phyloP scores from a whole-genome alignment of 179 eudicot species.

The Camellia oleifera region DNA sequence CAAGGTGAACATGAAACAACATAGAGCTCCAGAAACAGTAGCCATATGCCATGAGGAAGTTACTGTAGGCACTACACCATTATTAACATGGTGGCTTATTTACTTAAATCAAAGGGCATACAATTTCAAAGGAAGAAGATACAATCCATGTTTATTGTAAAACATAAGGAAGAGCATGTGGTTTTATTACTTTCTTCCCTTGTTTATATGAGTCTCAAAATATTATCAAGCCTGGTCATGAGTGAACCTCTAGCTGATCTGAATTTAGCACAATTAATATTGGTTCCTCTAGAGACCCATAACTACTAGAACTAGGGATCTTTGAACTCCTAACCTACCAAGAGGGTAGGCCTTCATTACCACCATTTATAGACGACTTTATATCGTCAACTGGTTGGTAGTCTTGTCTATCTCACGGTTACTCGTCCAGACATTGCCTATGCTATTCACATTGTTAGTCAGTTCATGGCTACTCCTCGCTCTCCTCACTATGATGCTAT shows the following conservation, averaged over 20 bases:
- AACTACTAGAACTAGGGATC: background rate
- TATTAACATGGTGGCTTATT: constrained; percentile 31
- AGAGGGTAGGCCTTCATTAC: background rate
- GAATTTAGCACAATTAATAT: background rate
- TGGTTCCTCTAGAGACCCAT: background rate
- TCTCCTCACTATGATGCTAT: too few species aligned
- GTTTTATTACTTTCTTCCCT: background rate
- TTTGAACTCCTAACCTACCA: background rate
- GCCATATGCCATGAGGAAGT: constrained; percentile 97
- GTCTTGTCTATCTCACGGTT: too few species aligned
- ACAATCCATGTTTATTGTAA: background rate
- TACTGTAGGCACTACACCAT: constrained; percentile 97
- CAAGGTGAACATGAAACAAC: background rate
- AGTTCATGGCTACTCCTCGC: too few species aligned
- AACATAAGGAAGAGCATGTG: background rate
- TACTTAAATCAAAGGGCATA: background rate
- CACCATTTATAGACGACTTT: background rate
- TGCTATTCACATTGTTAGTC: too few species aligned
- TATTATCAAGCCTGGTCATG: background rate
- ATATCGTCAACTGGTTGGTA: too few species aligned
- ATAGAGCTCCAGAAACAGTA: constrained; percentile 11
- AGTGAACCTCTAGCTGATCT: background rate
- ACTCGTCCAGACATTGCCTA: too few species aligned
- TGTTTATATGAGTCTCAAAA: background rate
- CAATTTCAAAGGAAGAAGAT: background rate